Conservation (phyloP, 2,329 filamentous ascomycete species). For the Pestalotiopsis sp. region DNA sequence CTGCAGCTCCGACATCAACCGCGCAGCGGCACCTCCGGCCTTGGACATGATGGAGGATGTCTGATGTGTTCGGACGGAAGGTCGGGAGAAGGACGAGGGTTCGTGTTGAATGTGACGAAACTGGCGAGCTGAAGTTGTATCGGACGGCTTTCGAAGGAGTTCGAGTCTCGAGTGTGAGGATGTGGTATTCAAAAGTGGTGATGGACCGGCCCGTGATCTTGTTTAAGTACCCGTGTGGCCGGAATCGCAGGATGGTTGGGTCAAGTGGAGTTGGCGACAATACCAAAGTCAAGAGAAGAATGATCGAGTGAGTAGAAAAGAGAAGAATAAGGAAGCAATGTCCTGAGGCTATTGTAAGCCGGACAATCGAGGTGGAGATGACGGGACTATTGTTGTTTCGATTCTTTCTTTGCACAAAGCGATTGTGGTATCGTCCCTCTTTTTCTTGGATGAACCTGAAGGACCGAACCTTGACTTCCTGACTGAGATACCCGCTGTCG, state of each 20-base stretch:
- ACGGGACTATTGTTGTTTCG: background rate
- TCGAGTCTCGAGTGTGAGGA: too few relatives aligned
- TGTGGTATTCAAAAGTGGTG: too few relatives aligned
- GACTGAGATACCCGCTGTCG: background rate
- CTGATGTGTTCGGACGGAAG: background rate
- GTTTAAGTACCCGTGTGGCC: background rate
- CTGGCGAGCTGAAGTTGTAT: too few relatives aligned
- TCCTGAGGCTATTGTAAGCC: background rate
- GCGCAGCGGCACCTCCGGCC: conserved; percentile 64
- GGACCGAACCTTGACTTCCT: background rate
- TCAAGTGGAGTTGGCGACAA: background rate
- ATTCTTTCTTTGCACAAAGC: background rate
- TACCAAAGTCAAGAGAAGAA: background rate
- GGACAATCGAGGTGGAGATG: background rate
- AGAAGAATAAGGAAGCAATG: background rate
- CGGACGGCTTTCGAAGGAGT: too few relatives aligned
- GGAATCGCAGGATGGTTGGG: background rate
- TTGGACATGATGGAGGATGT: conserved; percentile 23
- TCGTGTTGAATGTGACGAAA: too few relatives aligned
- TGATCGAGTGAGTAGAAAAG: background rate
- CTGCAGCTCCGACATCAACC: conserved; percentile 88
- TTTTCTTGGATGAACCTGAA: background rate
- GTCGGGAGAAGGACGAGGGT: too few relatives aligned
- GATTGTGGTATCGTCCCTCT: background rate
- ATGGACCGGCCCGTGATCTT: background rate